These are phyloP conservation scores for Stenogyne calaminthoides DNA, from an alignment of 305 asterid genomes.

Conservation along the genomic window DNA sequence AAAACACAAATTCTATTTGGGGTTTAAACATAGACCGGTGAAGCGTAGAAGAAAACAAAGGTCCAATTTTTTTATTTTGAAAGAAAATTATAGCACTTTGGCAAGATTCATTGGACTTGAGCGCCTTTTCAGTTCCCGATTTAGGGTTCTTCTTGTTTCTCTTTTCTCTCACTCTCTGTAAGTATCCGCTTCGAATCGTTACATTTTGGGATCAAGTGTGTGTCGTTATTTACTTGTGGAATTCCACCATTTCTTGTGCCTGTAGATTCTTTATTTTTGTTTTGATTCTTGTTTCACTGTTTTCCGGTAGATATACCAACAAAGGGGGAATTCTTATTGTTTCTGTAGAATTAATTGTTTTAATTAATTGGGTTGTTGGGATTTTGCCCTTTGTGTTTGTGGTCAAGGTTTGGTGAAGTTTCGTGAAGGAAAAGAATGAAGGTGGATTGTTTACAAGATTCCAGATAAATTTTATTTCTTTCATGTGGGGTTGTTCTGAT, in stretches of 20 bases:
- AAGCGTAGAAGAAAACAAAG: background rate
- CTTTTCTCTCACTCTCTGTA: conserved; percentile 15
- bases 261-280: background rate
- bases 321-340: background rate
- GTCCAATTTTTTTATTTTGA: background rate
- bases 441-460: conserved; percentile 36
- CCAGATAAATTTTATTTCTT: conserved; percentile 36
- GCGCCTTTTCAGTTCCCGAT: conserved; percentile 35
- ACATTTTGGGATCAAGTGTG: conserved; percentile 23
- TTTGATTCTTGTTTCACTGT: background rate
- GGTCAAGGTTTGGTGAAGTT: conserved; percentile 33
- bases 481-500: conserved; percentile 1
- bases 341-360: background rate
- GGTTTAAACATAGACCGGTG: conserved; percentile 6
- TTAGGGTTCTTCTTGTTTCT: conserved; percentile 39
- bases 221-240: background rate
- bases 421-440: conserved; percentile 38
- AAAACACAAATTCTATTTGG: background rate
- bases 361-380: conserved; percentile 20
- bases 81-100: conserved; percentile 11
- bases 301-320: background rate
- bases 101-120: conserved; percentile 29
- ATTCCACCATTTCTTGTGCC: conserved; percentile 13
- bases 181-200: conserved; percentile 14
- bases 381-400: conserved; percentile 16